These are phyloP conservation scores for Lecanicillium sp. DNA, from an alignment of 2,329 filamentous ascomycete species.

Conservation along the genomic window DNA sequence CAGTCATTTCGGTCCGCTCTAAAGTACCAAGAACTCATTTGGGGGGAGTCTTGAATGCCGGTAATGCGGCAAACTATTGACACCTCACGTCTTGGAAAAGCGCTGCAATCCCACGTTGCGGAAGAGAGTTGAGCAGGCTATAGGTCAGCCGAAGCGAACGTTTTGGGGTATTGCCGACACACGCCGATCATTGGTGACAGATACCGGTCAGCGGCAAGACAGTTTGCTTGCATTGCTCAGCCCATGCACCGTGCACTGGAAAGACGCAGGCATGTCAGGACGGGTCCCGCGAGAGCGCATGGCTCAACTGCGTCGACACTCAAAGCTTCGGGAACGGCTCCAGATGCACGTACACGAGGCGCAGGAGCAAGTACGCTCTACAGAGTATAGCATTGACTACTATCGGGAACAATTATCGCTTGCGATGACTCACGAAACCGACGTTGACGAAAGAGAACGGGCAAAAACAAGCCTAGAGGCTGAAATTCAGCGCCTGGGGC, in stretches of 20 bases:
- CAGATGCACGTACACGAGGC: conserved; percentile 5
- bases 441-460: neutral
- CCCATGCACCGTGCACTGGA: too few species aligned
- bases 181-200: too few species aligned
- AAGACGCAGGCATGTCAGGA: neutral
- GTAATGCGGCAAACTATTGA: neutral
- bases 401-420: conserved; percentile 4
- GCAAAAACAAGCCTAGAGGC: neutral
- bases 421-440: conserved; percentile 1
- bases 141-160: too few species aligned
- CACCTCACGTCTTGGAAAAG: neutral
- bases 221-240: too few species aligned
- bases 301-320: conserved; percentile 4
- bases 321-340: conserved; percentile 8
- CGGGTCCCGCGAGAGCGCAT: conserved; percentile 6
- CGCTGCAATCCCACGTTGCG: neutral
- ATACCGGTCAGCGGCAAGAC: too few species aligned
- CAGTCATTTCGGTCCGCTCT: too few species aligned
- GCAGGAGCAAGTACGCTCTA: neutral
- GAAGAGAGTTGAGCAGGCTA: too few species aligned
- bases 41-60: neutral
- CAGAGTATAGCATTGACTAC: conserved; percentile 1
- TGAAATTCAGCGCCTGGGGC: neutral
- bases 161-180: too few species aligned
- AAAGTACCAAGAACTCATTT: too few species aligned